A percentile compares a stretch with the other conserved stretches of the same genome.
Conservation (phyloP, 768 basidiomycete species). For the Leccinum truebloodii region DNA sequence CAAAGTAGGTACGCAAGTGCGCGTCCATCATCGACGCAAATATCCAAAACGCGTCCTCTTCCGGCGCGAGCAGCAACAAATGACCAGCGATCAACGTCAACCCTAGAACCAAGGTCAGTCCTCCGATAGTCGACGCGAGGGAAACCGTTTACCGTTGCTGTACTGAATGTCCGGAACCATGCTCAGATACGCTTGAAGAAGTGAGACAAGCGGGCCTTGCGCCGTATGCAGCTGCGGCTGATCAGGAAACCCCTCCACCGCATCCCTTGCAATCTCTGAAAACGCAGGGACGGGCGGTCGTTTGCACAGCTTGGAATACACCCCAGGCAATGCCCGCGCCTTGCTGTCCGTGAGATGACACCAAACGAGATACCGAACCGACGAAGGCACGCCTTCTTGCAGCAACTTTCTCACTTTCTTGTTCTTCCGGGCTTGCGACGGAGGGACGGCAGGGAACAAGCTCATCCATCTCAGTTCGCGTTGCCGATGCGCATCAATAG, state of each 20-base stretch:
- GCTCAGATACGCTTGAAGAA: conserved; percentile 72
- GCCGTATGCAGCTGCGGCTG: conserved; percentile 59
- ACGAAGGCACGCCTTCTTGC: conserved; percentile 78
- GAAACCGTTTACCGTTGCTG: conserved; percentile 46
- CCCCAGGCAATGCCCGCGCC: conserved; percentile 63
- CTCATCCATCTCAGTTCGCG: conserved; percentile 79
- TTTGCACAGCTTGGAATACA: conserved; percentile 64
- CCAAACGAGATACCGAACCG: conserved; percentile 86
- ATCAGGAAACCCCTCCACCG: conserved; percentile 51
- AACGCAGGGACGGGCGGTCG: conserved; percentile 52
- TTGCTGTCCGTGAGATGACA: conserved; percentile 77
- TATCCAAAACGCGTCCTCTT: conserved; percentile 92
- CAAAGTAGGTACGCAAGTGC: conserved; percentile 79
- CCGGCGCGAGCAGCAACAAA: conserved; percentile 70
- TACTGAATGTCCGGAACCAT: conserved; percentile 88
- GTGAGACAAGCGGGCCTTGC: conserved; percentile 53
- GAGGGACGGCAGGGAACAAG: conserved; percentile 52
- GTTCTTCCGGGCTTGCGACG: conserved; percentile 69
- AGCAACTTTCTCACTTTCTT: conserved; percentile 79
- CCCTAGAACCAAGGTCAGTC: conserved; percentile 40
- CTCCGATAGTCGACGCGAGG: not conserved
- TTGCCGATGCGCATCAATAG: conserved; percentile 64
- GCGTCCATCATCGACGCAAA: conserved; percentile 86
- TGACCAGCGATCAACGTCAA: conserved; percentile 72
- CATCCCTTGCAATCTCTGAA: conserved; percentile 61